Base-by-base conservation (phyloP, 306 rosid species). In the Fragaria vesca region DNA sequence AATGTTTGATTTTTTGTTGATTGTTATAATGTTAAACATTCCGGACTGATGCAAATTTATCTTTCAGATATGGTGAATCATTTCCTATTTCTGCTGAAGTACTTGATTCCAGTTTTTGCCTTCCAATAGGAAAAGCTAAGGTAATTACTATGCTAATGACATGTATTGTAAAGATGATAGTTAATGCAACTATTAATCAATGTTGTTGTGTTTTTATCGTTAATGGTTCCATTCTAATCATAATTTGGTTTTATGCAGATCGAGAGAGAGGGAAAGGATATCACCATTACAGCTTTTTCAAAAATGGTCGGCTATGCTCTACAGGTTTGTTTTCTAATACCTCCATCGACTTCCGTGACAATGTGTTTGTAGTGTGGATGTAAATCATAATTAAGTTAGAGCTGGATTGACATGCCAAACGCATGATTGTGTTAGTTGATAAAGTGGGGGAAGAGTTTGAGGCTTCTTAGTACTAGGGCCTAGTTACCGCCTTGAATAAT, bases 101-200 rank as follows among this genome's bases (percentile, higher is more conserved):
- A 81, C 89, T 93, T 80, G 99, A 96, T 90, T 96, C 99, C 57
- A 96, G 97, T 81, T 96, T 96, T 84, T 91, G 94, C 76, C 89
- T 91, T 80, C 97, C 99, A 36, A 93, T 96, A 34, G 99, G 99
- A 79, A 96, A 96, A 87, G 98, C 99, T 28, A 96, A 96, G 99
- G 99, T 96, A 84, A 85, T 26, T 75, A 72, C 45, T 34, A 51
- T 45, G 52, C 81, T 20, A 75, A 54, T 76, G 71, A 73, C 61
- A 78, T 62, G 63, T 70, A 38, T 46, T 8, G 11, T 61, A 16
- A 73, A 65, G 58, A 60, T 81, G 74, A 60, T 80, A 80, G 66
- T 74, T 78, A n/a, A 57, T 75, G 72, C 42, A 74, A 26, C 60
- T 26, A 60, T 77, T 68, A 73, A 73, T n/a, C 74, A 54, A 20